phyloP scores from a whole-genome alignment of 805 yeast species.

The Alloascoidea hylecoeti region DNA sequence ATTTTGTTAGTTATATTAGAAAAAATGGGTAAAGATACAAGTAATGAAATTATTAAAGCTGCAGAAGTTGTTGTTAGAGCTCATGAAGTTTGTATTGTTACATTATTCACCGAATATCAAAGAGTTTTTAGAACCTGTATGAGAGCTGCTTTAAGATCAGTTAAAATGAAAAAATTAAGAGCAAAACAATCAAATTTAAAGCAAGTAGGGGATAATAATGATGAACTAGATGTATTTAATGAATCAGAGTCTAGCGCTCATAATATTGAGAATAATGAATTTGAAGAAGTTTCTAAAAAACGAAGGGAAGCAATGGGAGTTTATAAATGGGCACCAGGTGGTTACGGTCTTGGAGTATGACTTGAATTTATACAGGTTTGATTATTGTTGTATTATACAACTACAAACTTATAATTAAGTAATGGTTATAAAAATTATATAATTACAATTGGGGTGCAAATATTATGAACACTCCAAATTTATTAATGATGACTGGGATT shows the following conservation, averaged over 20 bases:
- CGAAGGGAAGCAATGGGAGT: slow-evolving; percentile 18
- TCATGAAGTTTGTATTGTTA: slow-evolving; percentile 16
- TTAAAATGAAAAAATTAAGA: slow-evolving; percentile 12
- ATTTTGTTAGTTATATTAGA: slow-evolving; percentile 13
- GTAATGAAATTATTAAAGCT: slow-evolving; percentile 13
- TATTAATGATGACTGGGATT: too few relatives aligned
- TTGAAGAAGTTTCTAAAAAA: slow-evolving; percentile 11
- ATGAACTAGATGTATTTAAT: slow-evolving; percentile 10
- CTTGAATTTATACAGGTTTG: too few relatives aligned
- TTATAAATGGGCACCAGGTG: slow-evolving; percentile 22
- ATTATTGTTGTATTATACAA: too few relatives aligned
- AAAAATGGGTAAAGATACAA: slow-evolving; percentile 10
- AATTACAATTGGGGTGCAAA: too few relatives aligned
- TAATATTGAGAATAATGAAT: slow-evolving; percentile 5
- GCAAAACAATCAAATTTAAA: slow-evolving; percentile 14
- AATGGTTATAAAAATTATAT: too few relatives aligned
- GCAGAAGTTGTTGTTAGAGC: slow-evolving; percentile 16
- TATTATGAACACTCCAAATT: too few relatives aligned
- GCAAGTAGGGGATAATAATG: slow-evolving; percentile 10
- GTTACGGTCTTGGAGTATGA: slow-evolving; percentile 21
- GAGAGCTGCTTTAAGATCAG: slow-evolving; percentile 14
- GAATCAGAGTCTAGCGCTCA: neutral
- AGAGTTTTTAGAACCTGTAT: slow-evolving; percentile 16
- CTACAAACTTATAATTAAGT: too few relatives aligned
- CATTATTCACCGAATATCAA: slow-evolving; percentile 16